Evolutionary conservation across 257 asterid species (phyloP).

Genomic region (Buddleja alternifolia): DNA sequence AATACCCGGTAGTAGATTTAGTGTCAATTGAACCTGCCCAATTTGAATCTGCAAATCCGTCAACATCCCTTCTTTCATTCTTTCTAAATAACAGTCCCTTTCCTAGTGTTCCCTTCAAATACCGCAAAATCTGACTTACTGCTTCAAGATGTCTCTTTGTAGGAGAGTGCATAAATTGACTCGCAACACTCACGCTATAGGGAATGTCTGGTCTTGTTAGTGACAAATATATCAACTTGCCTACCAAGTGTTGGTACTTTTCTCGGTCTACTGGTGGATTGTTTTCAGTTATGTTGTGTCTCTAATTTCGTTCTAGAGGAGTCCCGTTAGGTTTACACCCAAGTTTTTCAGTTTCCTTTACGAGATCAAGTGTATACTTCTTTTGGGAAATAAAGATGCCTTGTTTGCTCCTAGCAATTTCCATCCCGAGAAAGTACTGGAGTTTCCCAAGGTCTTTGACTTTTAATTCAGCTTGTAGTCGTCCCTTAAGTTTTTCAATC

Average conservation of each 20-base stretch:
- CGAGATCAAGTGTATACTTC: no score
- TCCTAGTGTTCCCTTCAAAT: background rate
- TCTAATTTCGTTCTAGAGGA: no score
- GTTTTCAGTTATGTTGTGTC: no score
- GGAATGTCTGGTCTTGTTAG: background rate
- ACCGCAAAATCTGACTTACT: background rate
- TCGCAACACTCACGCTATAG: background rate
- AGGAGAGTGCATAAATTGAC: background rate
- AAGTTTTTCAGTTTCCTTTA: no score
- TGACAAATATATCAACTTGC: background rate
- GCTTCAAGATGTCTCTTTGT: background rate
- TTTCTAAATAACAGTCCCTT: background rate
- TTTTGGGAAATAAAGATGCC: no score
- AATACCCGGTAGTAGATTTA: background rate
- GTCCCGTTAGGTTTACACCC: no score
- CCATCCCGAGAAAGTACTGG: no score
- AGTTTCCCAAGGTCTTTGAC: no score
- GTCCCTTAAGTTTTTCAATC: no score
- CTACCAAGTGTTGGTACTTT: background rate
- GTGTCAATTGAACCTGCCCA: background rate
- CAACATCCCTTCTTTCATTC: background rate
- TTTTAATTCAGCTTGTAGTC: no score
- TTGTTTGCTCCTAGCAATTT: no score
- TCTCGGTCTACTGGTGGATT: no score
- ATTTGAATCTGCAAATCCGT: background rate